Percentiles rank a stretch among this genome's conserved stretches.
phyloP scores from a whole-genome alignment of 768 basidiomycete genomes.

The Butyriboletus loyo region DNA sequence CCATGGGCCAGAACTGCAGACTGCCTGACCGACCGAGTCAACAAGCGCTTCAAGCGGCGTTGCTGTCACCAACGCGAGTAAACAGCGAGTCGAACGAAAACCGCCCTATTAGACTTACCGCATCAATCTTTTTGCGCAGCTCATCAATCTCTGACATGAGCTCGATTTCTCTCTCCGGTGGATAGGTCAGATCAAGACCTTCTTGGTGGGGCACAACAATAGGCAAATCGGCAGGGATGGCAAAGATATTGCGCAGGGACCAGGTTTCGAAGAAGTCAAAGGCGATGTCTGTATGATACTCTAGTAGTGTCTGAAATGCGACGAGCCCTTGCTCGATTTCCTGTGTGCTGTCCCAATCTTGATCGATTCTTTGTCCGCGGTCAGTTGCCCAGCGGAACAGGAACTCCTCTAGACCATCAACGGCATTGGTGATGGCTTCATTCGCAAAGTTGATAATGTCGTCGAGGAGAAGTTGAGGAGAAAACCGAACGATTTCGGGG shows the following conservation, averaged over 20 bases:
- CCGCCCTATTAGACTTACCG: slow-evolving; percentile 45
- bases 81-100: not conserved
- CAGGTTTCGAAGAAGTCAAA: slow-evolving; percentile 92
- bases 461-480: slow-evolving; percentile 81
- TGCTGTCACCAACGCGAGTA: slow-evolving; percentile 42
- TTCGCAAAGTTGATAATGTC: slow-evolving; percentile 84
- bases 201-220: slow-evolving; percentile 76
- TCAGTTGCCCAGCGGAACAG: slow-evolving; percentile 71
- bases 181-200: slow-evolving; percentile 60
- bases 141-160: slow-evolving; percentile 67
- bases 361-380: slow-evolving; percentile 46
- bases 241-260: slow-evolving; percentile 85
- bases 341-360: slow-evolving; percentile 57
- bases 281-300: slow-evolving; percentile 84
- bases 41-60: slow-evolving; percentile 59
- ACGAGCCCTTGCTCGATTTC: slow-evolving; percentile 80
- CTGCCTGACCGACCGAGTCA: slow-evolving; percentile 48
- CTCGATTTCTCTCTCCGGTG: slow-evolving; percentile 56
- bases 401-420: slow-evolving; percentile 78
- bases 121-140: slow-evolving; percentile 62
- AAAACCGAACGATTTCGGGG: slow-evolving; percentile 70
- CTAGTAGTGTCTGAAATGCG: slow-evolving; percentile 83
- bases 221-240: slow-evolving; percentile 63
- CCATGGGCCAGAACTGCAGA: slow-evolving; percentile 46
- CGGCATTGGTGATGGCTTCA: slow-evolving; percentile 71